phyloP scores from a whole-genome alignment of 2,329 filamentous ascomycete species.

The Nemania sp. region DNA sequence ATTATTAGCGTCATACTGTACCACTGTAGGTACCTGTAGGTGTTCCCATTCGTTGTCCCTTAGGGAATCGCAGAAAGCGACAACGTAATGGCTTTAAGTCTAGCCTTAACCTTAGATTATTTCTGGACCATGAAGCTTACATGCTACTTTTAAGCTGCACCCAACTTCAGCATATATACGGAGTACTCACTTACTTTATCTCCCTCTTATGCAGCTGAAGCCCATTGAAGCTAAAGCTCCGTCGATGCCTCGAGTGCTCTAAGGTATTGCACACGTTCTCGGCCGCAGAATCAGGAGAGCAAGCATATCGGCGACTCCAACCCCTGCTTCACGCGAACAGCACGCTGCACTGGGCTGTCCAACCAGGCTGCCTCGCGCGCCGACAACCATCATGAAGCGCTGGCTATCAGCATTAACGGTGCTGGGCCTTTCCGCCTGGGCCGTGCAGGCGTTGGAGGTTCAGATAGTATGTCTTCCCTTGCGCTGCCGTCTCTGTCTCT shows the following conservation, averaged over 20 bases:
- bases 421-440: constrained; percentile 58
- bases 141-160: constrained; percentile 4
- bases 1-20: no score
- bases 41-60: no score
- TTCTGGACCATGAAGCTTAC: not conserved
- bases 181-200: no score
- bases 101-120: constrained; percentile 9
- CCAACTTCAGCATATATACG: constrained; percentile 1
- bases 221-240: constrained; percentile 2
- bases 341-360: constrained; percentile 31
- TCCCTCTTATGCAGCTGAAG: no score
- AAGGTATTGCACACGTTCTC: not conserved
- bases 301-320: not conserved
- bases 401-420: constrained; percentile 53
- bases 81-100: constrained; percentile 20
- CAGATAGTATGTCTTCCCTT: constrained; percentile 52
- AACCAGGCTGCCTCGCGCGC: constrained; percentile 38
- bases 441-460: constrained; percentile 60
- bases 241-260: not conserved
- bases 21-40: no score
- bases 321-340: constrained; percentile 4
- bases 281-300: not conserved
- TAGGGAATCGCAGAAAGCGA: not conserved
- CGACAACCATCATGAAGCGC: constrained; percentile 54
- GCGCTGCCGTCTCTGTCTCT: constrained; percentile 3